Evolutionary conservation across 2,329 filamentous ascomycete genomes (phyloP).

Genomic region (Fusarium heterosporum): DNA sequence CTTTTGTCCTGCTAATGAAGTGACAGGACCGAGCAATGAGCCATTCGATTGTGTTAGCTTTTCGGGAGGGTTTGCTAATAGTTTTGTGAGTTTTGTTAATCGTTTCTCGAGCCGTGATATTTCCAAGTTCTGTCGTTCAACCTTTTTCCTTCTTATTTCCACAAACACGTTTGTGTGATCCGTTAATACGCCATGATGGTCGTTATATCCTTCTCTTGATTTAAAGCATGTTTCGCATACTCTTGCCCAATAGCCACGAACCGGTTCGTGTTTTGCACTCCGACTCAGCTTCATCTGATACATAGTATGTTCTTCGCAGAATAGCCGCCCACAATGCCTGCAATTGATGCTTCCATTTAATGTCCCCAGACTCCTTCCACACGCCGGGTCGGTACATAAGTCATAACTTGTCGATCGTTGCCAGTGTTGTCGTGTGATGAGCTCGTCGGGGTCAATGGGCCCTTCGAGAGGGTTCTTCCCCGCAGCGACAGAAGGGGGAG

Average conservation of each 20-base stretch:
- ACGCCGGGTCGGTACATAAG: constrained; percentile 86
- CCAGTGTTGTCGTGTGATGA: constrained; percentile 91
- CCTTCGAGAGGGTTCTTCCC: constrained; percentile 57
- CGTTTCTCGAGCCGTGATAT: constrained; percentile 91
- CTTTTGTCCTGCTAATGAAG: constrained; percentile 74
- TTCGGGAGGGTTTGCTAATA: constrained; percentile 80
- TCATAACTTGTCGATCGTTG: constrained; percentile 81
- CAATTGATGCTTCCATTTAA: constrained; percentile 91
- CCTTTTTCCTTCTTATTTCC: constrained; percentile 76
- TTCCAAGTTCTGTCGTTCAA: constrained; percentile 89
- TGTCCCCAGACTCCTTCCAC: constrained; percentile 81
- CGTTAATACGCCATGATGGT: constrained; percentile 77
- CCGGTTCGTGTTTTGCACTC: constrained; percentile 88
- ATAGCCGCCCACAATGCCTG: constrained; percentile 89
- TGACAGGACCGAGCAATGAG: constrained; percentile 70
- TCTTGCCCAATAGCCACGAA: constrained; percentile 90
- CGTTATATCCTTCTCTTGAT: constrained; percentile 94
- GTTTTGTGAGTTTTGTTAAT: constrained; percentile 86
- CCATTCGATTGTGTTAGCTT: constrained; percentile 65
- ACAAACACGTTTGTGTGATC: constrained; percentile 80
- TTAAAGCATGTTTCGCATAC: constrained; percentile 99
- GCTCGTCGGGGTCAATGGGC: constrained; percentile 82
- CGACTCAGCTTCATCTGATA: constrained; percentile 98
- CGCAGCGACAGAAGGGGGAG: constrained; percentile 49
- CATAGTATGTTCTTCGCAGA: constrained; percentile 98